A percentile compares a stretch with the other conserved stretches of the same genome.
These are phyloP conservation scores for Schizosaccharomyces versatilis DNA, from an alignment of 1,139 yeast species.

Conservation along the genomic window DNA sequence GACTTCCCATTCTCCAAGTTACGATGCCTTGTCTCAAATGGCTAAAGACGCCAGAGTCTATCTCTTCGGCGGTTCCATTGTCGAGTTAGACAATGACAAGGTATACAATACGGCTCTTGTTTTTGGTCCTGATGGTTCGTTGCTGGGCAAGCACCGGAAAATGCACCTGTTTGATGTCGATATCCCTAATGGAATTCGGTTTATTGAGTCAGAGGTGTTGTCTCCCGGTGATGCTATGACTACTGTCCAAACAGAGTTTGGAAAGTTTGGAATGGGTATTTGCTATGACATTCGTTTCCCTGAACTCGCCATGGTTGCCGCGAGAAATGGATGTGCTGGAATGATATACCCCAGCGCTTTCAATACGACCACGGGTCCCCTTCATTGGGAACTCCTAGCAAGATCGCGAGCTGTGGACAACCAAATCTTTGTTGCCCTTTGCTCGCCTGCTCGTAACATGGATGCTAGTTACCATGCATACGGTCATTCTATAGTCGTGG, in stretches of 20 bases:
- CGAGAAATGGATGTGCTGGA: constrained; percentile 58
- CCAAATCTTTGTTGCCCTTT: constrained; percentile 53
- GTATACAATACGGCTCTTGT: constrained; percentile 67
- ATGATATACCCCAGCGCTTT: constrained; percentile 92
- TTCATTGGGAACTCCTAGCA: constrained; percentile 80
- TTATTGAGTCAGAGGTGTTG: constrained; percentile 57
- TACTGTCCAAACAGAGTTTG: constrained; percentile 45
- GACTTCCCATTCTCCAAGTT: constrained; percentile 33
- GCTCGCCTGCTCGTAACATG: constrained; percentile 74
- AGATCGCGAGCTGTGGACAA: constrained; percentile 77
- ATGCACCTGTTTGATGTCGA: constrained; percentile 80
- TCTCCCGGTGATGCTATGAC: constrained; percentile 67
- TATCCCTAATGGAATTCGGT: constrained; percentile 70
- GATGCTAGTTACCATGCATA: constrained; percentile 63
- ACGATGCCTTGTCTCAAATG: constrained; percentile 34
- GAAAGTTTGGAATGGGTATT: constrained; percentile 69
- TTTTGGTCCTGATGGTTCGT: constrained; percentile 44
- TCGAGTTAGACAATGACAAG: constrained; percentile 42
- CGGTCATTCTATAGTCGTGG: constrained; percentile 75
- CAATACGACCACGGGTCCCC: constrained; percentile 85
- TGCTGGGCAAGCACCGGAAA: constrained; percentile 71
- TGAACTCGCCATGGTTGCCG: constrained; percentile 62
- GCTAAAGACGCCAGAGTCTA: constrained; percentile 38
- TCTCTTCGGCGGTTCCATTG: constrained; percentile 78
- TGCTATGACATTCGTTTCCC: constrained; percentile 88